Evolutionary conservation across 1,284 basidiomycete genomes (phyloP).

Genomic region (Trametes pubescens): DNA sequence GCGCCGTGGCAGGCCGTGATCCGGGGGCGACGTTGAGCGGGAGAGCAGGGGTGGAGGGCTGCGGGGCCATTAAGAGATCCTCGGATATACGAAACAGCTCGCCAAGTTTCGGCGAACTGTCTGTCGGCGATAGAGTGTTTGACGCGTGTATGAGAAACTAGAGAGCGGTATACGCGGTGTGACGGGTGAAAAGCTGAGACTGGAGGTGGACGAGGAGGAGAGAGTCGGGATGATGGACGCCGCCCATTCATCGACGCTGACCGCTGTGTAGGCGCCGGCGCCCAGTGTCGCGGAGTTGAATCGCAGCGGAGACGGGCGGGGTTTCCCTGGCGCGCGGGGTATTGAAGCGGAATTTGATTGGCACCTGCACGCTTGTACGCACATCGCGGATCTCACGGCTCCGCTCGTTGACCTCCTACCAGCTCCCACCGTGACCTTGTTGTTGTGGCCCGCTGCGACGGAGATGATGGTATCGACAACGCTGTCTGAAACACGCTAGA

Average conservation of each 20-base stretch:
- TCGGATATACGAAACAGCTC: not conserved
- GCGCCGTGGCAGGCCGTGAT: conserved; percentile 36
- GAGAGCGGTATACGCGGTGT: not conserved
- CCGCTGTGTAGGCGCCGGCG: not conserved
- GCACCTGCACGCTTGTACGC: conserved; percentile 4
- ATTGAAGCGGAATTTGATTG: conserved; percentile 22
- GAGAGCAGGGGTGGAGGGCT: conserved; percentile 37
- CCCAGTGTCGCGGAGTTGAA: conserved; percentile 23
- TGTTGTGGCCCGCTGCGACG: conserved; percentile 12
- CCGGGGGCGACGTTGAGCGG: conserved; percentile 41
- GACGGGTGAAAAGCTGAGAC: conserved; percentile 2
- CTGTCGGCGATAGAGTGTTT: not conserved
- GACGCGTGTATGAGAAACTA: not conserved
- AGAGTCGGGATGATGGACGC: not conserved
- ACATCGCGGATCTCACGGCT: conserved; percentile 19
- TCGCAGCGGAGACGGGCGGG: conserved; percentile 29
- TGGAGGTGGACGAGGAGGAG: not conserved
- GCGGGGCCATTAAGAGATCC: conserved; percentile 23
- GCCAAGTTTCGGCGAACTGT: not conserved
- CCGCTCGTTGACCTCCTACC: conserved; percentile 8
- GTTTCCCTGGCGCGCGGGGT: not conserved
- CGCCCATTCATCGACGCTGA: not conserved
- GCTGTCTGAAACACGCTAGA: conserved; percentile 23
- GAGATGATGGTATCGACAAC: conserved; percentile 14
- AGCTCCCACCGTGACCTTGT: conserved; percentile 13